Evolutionary conservation across 1,284 basidiomycete genomes (phyloP).

Genomic region (Psilocybe mexicana): DNA sequence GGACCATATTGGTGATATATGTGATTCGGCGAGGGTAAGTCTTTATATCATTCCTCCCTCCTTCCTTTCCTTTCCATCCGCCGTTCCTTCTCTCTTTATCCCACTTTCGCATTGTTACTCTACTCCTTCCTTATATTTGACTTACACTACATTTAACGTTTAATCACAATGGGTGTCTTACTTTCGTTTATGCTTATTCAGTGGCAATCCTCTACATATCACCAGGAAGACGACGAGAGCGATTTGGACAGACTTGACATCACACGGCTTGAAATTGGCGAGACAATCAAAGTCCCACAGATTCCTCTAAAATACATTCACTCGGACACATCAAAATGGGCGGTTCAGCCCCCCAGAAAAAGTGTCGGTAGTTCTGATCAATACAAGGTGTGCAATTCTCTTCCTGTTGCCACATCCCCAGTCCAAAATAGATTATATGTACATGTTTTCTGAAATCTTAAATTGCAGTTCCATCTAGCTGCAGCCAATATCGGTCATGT

Average conservation of each 20-base stretch:
- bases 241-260: background rate
- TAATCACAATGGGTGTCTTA: background rate
- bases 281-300: background rate
- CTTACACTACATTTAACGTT: background rate
- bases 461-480: background rate
- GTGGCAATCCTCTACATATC: slow-evolving; percentile 20
- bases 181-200: slow-evolving; percentile 2
- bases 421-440: no score
- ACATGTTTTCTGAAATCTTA: no score
- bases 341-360: background rate
- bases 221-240: background rate
- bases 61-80: no score
- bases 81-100: no score
- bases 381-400: slow-evolving; percentile 15
- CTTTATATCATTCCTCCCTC: background rate
- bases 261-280: slow-evolving; percentile 8
- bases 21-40: slow-evolving; percentile 26
- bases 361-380: background rate
- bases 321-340: slow-evolving; percentile 16
- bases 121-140: background rate
- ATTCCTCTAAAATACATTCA: background rate
- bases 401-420: background rate
- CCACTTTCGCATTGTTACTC: background rate
- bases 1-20: slow-evolving; percentile 27
- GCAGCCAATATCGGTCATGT: slow-evolving; percentile 1